A percentile compares a stretch with the other conserved stretches of the same genome.
Conservation (phyloP, 2,329 filamentous ascomycete species). For the Helicocarpus griseus region DNA sequence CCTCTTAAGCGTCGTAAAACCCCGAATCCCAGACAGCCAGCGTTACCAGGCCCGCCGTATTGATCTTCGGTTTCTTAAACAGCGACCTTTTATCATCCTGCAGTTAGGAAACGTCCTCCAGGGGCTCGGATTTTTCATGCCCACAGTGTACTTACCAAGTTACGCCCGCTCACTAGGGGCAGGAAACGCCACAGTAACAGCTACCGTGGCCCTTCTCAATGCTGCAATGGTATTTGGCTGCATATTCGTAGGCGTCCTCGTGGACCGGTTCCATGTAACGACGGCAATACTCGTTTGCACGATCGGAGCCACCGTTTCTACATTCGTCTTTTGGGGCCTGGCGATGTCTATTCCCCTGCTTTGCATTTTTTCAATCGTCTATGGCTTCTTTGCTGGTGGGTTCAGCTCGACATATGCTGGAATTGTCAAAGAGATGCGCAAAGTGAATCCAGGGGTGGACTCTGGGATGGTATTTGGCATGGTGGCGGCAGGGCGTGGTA, state of each 20-base stretch:
- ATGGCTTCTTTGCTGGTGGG: slow-evolving; percentile 37
- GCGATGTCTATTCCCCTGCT: slow-evolving; percentile 30
- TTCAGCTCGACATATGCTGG: slow-evolving; percentile 37
- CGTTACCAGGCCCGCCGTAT: slow-evolving; percentile 15
- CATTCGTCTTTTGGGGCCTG: slow-evolving; percentile 41
- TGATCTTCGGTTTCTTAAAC: slow-evolving; percentile 26
- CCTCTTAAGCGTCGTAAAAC: slow-evolving; percentile 24
- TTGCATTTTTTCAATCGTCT: slow-evolving; percentile 32
- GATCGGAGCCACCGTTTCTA: slow-evolving; percentile 29
- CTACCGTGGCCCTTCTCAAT: slow-evolving; percentile 25
- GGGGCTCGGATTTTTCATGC: slow-evolving; percentile 29
- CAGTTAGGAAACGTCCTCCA: slow-evolving; percentile 33
- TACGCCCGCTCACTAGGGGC: slow-evolving; percentile 24
- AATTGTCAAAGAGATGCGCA: slow-evolving; percentile 34
- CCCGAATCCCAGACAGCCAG: slow-evolving; percentile 17
- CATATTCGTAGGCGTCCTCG: slow-evolving; percentile 26
- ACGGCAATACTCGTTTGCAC: slow-evolving; percentile 35
- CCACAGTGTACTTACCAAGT: slow-evolving; percentile 29
- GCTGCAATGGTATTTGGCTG: slow-evolving; percentile 24
- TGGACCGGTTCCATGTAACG: slow-evolving; percentile 34
- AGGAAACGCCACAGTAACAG: slow-evolving; percentile 16
- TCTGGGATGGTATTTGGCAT: slow-evolving; percentile 41
- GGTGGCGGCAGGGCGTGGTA: slow-evolving; percentile 40
- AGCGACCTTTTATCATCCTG: slow-evolving; percentile 36
- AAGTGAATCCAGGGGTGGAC: slow-evolving; percentile 29